Base-by-base conservation (phyloP, 1,284 basidiomycete species). In the Anthracocystis walkeri region DNA sequence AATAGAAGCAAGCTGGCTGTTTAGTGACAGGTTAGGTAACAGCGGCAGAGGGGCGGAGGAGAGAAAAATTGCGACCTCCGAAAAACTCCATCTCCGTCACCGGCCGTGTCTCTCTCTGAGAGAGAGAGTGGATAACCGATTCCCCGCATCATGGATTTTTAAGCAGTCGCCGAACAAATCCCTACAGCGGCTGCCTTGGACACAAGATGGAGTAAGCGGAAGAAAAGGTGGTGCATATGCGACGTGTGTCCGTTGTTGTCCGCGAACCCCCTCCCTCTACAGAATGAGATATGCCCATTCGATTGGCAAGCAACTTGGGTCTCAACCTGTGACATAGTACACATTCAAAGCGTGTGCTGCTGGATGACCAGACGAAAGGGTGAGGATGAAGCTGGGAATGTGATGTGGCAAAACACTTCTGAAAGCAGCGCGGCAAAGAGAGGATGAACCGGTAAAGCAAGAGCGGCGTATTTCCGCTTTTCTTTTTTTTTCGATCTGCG, bases 1-100 rank as follows among this genome's bases (percentile, higher is more conserved):
- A n/a, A n/a, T n/a, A n/a, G n/a, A n/a, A n/a, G n/a, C n/a, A n/a
- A 16, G 20, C 12, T 23, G 40, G 41, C 44, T 6, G 25, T 16
- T 29, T 49, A 23, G n/a, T 46, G 21, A 49, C 11, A 38, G 35
- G 11, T 38, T 38, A 38, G 35, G 12, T 38, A 38, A 35, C 6
- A 7, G 12, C 4, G 11, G 35, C 35, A 38, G 10, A 38, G 35
- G 31, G 29, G 31, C 31, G 12, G 8, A 33, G 12, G 6, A 14
- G 12, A 14, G 35, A 38, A 38, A 16, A 8, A 14, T 4, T 46
- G 23, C 25, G 45, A 25, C 54, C 38, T 45, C 65, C 65, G 58
- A 41, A 38, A 25, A 33, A 38, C 5, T 38, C 56, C 60, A 40
- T 63, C 27, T 63, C 66, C 66, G 66, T 56, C 66, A 59, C 44